Conservation (phyloP, 148 eudicot genomes). For the Chenopodium suecicum region DNA sequence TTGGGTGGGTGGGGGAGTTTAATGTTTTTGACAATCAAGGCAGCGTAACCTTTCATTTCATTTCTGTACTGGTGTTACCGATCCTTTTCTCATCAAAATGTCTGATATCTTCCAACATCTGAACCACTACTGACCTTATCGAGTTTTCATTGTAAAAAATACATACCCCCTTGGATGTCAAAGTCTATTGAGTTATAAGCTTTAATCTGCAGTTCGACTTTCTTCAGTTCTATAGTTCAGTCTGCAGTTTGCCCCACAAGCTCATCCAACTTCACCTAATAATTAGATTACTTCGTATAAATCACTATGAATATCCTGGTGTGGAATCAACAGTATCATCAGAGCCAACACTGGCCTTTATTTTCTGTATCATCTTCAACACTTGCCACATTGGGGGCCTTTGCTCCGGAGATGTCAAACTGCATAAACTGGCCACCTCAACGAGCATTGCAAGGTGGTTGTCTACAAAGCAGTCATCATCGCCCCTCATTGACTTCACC, state of each 20-base stretch:
- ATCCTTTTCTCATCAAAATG: too few species aligned
- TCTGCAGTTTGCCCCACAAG: background rate
- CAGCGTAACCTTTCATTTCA: background rate
- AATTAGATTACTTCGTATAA: background rate
- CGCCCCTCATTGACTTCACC: conserved; percentile 86
- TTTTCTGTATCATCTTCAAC: conserved; percentile 75
- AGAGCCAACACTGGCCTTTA: conserved; percentile 43
- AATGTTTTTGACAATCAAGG: background rate
- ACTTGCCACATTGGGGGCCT: conserved; percentile 85
- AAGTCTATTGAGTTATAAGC: background rate
- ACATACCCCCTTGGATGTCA: background rate
- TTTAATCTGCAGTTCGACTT: background rate
- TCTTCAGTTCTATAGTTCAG: background rate
- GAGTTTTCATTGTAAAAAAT: background rate
- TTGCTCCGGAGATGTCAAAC: conserved; percentile 78
- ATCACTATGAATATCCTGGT: conserved; percentile 16
- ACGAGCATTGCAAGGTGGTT: conserved; percentile 68
- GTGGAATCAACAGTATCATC: conserved; percentile 29
- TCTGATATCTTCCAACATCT: background rate
- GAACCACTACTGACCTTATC: background rate
- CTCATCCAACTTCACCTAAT: background rate
- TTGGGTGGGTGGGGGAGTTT: too few species aligned
- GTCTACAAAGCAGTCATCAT: conserved; percentile 49
- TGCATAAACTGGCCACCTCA: conserved; percentile 69
- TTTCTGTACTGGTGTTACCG: background rate